These are phyloP conservation scores for Eucalyptus lansdowneana DNA, from an alignment of 345 rosid genomes.

Conservation along the genomic window DNA sequence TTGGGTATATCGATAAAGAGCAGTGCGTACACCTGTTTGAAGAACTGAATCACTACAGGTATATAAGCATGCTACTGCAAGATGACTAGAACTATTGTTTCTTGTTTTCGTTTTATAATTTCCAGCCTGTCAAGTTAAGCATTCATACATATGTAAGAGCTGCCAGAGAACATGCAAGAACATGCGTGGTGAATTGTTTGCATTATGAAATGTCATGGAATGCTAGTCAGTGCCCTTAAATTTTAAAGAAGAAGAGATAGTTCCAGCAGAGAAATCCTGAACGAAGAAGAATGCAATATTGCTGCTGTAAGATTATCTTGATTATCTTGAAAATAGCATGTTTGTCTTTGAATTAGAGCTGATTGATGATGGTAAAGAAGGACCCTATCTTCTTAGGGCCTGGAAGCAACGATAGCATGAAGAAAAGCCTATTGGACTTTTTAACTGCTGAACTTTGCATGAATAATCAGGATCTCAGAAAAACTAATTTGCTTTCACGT, in stretches of 20 bases:
- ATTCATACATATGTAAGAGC: background rate
- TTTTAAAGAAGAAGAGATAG: background rate
- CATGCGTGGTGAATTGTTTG: background rate
- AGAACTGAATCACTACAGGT: slow-evolving; percentile 87
- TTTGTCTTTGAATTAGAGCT: background rate
- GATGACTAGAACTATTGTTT: background rate
- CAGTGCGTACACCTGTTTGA: slow-evolving; percentile 74
- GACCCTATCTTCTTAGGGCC: background rate
- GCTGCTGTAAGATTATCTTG: background rate
- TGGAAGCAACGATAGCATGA: background rate
- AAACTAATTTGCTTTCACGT: background rate
- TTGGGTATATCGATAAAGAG: slow-evolving; percentile 50
- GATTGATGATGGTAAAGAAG: background rate
- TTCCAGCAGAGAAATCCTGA: background rate
- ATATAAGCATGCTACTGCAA: background rate
- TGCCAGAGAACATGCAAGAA: background rate
- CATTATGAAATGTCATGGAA: background rate
- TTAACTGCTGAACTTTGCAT: background rate
- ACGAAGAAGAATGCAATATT: background rate
- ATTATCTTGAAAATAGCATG: background rate
- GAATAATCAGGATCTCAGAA: background rate
- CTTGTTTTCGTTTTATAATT: background rate
- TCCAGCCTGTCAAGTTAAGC: background rate
- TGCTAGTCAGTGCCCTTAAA: background rate
- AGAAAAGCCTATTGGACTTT: background rate